phyloP scores from a whole-genome alignment of 208 protist genomes.

The Vickermania ingenoplastis region DNA sequence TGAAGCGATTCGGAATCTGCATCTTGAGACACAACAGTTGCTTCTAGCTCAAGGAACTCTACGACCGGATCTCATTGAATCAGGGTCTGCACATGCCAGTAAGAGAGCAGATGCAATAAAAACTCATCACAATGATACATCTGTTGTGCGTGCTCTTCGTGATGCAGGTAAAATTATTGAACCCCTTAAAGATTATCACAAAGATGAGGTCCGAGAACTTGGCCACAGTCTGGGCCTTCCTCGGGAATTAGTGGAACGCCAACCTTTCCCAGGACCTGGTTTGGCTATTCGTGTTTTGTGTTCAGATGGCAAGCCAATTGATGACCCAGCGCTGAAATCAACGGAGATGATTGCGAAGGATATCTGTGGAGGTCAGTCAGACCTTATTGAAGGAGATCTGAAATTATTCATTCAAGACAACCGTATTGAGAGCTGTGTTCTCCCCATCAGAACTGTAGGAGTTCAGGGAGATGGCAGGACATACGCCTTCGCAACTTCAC shows the following conservation, averaged over 20 bases:
- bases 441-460: conserved; percentile 93
- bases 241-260: conserved; percentile 83
- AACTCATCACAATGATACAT: conserved; percentile 98
- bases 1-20: conserved; percentile 48
- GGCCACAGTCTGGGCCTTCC: conserved; percentile 90
- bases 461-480: conserved; percentile 96
- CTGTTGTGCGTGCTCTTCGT: conserved; percentile 90
- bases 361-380: conserved; percentile 12
- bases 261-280: conserved; percentile 97
- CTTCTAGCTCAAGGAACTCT: conserved; percentile 94
- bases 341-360: conserved; percentile 28
- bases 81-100: conserved; percentile 73
- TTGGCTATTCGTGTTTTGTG: conserved; percentile 95
- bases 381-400: conserved; percentile 1
- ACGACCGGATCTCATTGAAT: conserved; percentile 96
- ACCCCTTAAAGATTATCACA: conserved; percentile 96
- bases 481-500: conserved; percentile 89
- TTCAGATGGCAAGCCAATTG: conserved; percentile 54
- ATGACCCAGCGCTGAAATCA: conserved; percentile 26
- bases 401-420: conserved; percentile 4
- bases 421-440: conserved; percentile 32
- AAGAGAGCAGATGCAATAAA: conserved; percentile 94
- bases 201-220: conserved; percentile 96
- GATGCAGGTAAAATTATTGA: conserved; percentile 93
- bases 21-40: conserved; percentile 49